Evolutionary conservation across 2,329 filamentous ascomycete species (phyloP), one percentile per base, ranked within the genome.

Genomic region (Exserohilum rostratum): DNA sequence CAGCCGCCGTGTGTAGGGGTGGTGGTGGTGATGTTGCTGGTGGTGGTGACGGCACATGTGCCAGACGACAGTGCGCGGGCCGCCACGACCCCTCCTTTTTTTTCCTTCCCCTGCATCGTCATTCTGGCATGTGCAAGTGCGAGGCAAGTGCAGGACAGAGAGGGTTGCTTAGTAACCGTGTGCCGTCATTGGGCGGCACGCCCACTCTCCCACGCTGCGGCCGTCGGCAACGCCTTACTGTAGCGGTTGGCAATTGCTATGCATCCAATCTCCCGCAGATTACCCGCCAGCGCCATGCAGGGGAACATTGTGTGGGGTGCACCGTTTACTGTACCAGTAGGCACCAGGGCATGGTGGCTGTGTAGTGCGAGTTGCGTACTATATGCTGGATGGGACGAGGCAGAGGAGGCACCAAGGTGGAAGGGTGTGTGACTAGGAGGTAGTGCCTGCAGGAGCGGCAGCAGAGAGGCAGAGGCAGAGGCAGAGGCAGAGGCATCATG

Each of bases 251-350:
- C 43, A 46, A 46, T 46, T 15, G 43, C 30, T 40, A 27, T 45
- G 48, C 50, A 56, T 39, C 34, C 40, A 59, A 67, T 67, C 42
- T 54, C 64, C 64, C 62, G 64, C 55, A 56, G 56, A 60, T 58
- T 62, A 64, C 51, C 65, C 64, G 60, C 18, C 35, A 12, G 39
- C 51, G 12, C 17, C 30, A 51, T 52, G 43, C 55, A 58, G 51
- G 51, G 56, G 37, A 30, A 30, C 20, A 38, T 50, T 64, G 65
- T 64, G 61, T 66, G 66, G 67, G 61, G 50, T 39, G 42, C 44
- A 46, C 48, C 49, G 39, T 53, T 55, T 30, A 49, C 22, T 25
- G 22, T 25, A 7, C 7, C 22, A n/a, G n/a, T 25, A 25, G 22
- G 22, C 35, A 50, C 46, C 22, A 20, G 22, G 22, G 22, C 49